Base-by-base conservation (phyloP, 495 filamentous ascomycete species). In the Penicillium crystallinum region DNA sequence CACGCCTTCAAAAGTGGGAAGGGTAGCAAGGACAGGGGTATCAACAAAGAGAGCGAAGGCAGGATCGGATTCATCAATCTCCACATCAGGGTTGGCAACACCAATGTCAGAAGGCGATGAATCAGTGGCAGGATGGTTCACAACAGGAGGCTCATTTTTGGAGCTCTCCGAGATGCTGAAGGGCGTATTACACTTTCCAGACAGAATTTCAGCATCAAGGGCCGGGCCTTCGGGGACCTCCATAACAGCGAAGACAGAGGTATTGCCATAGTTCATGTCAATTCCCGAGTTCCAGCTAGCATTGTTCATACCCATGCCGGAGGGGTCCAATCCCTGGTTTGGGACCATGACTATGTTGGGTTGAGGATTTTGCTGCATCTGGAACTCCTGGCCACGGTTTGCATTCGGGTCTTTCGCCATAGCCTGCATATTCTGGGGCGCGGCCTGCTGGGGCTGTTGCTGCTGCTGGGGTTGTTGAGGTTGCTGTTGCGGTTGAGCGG, bases 201-300 rank as follows among this genome's bases (percentile, higher is more conserved):
- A 83, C 7, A 93, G 72, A 36, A 75, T 58, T 38, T 77, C 74
- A 0, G 76, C 64, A 49, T 91, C 85, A 34, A 86, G 62, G n/a
- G 69, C 73, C 23, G 86, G 85, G 3, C 85, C 79, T 54, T 86
- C 77, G 10, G 90, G 88, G 15, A 95, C 76, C 40, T 87, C 81
- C 15, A 86, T 67, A n/a, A 95, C 83, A 44, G 89, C 81, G 58
- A 84, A 97, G 37, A 95, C 88, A 37, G 85, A 81, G 10, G 88
- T 81, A 56, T 88, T 85, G 62, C 83, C 85, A 53, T 69, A 81
- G 65, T 72, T 76, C 62, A 80, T 75, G 54, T 77, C 70, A 38
- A 75, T 77, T 35, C 72, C 77, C 36, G 73, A 69, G 62, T 79
- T 80, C 72, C 78, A 85, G 36, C 72, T 75, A 48, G 62, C 72